These are phyloP conservation scores for Eutrema heterophyllum DNA, from an alignment of 345 rosid genomes.

Conservation along the genomic window DNA sequence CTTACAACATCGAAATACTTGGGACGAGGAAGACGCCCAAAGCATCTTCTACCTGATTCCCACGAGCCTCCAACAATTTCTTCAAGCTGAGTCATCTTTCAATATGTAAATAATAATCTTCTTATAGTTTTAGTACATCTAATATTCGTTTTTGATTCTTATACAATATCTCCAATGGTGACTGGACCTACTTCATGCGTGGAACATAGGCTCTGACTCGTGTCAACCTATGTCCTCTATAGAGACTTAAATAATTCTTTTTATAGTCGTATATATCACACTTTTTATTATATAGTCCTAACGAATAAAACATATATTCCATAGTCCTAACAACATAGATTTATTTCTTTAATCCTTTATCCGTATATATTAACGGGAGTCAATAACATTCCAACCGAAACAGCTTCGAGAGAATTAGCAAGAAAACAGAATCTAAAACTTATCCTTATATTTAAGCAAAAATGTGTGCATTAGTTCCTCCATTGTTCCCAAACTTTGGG, in stretches of 20 bases:
- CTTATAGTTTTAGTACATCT: background rate
- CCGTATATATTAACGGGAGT: background rate
- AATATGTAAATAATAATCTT: background rate
- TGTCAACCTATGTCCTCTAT: too few relatives aligned
- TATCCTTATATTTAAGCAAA: background rate
- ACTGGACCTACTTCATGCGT: too few relatives aligned
- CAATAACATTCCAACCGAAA: slow-evolving; percentile 6
- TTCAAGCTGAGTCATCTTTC: slow-evolving; percentile 14
- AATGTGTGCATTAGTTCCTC: slow-evolving; percentile 29
- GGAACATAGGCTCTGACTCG: too few relatives aligned
- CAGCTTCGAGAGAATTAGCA: background rate
- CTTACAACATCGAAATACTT: slow-evolving; percentile 13
- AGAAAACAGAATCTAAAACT: background rate
- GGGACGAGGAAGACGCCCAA: slow-evolving; percentile 10
- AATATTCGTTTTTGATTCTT: too few relatives aligned
- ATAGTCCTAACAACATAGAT: background rate
- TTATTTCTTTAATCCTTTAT: background rate
- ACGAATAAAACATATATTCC: too few relatives aligned
- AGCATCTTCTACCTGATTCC: slow-evolving; percentile 13
- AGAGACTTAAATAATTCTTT: background rate
- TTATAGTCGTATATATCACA: too few relatives aligned
- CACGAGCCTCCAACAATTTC: slow-evolving; percentile 21
- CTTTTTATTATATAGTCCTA: too few relatives aligned
- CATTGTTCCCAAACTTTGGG: slow-evolving; percentile 20
- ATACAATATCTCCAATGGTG: too few relatives aligned